Conservation (phyloP, 208 protist species). For the Trypanosoma rangeli region DNA sequence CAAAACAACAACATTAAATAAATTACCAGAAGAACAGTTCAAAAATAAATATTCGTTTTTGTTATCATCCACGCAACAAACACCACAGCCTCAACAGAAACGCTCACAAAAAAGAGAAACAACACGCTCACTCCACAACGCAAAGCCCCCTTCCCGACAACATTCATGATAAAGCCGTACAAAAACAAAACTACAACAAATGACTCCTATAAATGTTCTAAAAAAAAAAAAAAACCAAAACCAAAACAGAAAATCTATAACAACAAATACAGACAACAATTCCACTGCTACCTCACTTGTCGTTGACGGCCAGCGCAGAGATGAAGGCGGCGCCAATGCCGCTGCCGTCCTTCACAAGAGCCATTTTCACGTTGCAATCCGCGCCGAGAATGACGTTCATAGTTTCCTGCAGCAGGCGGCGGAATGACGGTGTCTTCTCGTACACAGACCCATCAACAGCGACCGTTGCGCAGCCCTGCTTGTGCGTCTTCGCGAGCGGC, state of each 20-base stretch:
- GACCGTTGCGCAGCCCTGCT: slow-evolving; percentile 61
- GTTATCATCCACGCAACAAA: too few relatives aligned
- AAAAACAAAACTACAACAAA: slow-evolving; percentile 8
- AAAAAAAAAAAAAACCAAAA: not conserved
- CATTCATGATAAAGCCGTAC: not conserved
- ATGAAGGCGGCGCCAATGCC: slow-evolving; percentile 89
- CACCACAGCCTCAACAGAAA: not conserved
- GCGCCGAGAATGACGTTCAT: slow-evolving; percentile 66
- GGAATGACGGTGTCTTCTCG: slow-evolving; percentile 87
- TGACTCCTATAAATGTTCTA: slow-evolving; percentile 3
- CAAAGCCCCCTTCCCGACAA: too few relatives aligned
- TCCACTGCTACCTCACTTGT: slow-evolving; percentile 22
- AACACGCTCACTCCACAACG: too few relatives aligned
- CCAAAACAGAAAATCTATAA: too few relatives aligned
- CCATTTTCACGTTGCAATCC: slow-evolving; percentile 53
- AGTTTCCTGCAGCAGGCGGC: slow-evolving; percentile 70
- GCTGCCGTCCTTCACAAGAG: slow-evolving; percentile 84
- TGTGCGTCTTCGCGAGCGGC: slow-evolving; percentile 71
- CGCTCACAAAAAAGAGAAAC: too few relatives aligned
- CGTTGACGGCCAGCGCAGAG: slow-evolving; percentile 61
- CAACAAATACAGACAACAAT: slow-evolving; percentile 13
- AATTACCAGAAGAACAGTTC: too few relatives aligned
- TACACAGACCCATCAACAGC: slow-evolving; percentile 89
- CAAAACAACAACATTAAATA: not conserved
- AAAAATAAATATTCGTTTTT: too few relatives aligned